Evolutionary conservation across 768 basidiomycete species (phyloP).

Genomic region (Phallus indusiatus): DNA sequence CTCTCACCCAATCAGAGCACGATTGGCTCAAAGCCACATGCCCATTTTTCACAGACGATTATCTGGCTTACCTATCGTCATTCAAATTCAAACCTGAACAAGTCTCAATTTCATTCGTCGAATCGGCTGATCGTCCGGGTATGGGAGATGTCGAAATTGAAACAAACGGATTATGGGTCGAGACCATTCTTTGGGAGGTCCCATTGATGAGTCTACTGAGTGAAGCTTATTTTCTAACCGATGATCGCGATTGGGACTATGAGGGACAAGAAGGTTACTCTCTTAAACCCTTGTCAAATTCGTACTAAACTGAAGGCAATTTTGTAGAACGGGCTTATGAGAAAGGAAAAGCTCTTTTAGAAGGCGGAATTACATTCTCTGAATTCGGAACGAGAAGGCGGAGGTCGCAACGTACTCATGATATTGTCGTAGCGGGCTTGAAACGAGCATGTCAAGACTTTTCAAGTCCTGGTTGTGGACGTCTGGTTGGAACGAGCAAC

Average conservation of each 20-base stretch:
- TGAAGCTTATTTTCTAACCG: constrained; percentile 76
- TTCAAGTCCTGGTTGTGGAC: constrained; percentile 33
- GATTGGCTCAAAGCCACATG: constrained; percentile 58
- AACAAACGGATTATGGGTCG: constrained; percentile 62
- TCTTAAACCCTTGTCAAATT: constrained; percentile 6
- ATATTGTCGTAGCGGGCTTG: constrained; percentile 63
- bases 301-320: background rate
- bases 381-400: constrained; percentile 86
- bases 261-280: constrained; percentile 65
- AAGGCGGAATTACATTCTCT: constrained; percentile 60
- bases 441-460: constrained; percentile 51
- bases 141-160: constrained; percentile 66
- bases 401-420: constrained; percentile 65
- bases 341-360: constrained; percentile 59
- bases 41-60: constrained; percentile 61
- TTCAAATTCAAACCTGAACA: constrained; percentile 72
- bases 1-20: constrained; percentile 51
- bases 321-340: constrained; percentile 54
- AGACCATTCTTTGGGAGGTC: constrained; percentile 92
- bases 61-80: constrained; percentile 64
- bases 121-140: constrained; percentile 34
- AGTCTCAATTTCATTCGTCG: constrained; percentile 56
- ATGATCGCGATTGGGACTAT: constrained; percentile 75
- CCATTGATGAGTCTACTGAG: constrained; percentile 89
- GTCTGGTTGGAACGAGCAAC: constrained; percentile 81